Base-by-base conservation (phyloP, 164 flowering plant species). In the Dillenia suffruticosa region DNA sequence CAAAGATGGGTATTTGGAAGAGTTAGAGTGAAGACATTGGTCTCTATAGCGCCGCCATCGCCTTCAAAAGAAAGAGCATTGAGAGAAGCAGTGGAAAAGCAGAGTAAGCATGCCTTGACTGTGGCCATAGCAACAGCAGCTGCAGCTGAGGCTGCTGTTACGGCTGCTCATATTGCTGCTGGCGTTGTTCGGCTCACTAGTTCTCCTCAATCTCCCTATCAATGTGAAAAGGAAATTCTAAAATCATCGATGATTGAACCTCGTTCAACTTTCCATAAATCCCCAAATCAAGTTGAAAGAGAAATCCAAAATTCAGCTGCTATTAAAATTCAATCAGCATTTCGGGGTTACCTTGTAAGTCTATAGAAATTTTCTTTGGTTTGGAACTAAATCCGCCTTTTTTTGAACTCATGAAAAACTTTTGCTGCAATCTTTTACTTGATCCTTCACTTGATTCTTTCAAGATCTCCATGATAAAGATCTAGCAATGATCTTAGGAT, bases 151-250 rank as follows among this genome's bases (percentile, higher is more conserved):
- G 97, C 90, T 48, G 89, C 96, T 0, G 82, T 88, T 6, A 90
- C 89, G 13, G 90, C 97, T 13, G 90, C 95, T n/a, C 77, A 81
- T 49, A 92, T 81, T 47, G 97, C 97, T 1, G 97, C 86, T 51
- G 84, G 81, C 74, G 82, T 88, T 52, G 89, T 85, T 43, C 75
- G 83, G 13, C 85, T 88, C 44, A 77, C 86, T 0, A 61, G 65
- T 9, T 62, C 69, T 43, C 74, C 88, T 9, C 45, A 12, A 46
- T 52, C 78, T 15, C 26, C 46, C 32, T 59, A 53, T 53, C 57
- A 46, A 19, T 46, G 16, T 44, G 53, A 63, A 9, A 69, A 24
- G 53, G 40, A 32, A 32, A 32, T 32, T 32, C 40, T 32, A 32
- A 32, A 32, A 32, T 32, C 40, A 32, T 32, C 40, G 40, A 32